A percentile compares a stretch with the other conserved stretches of the same genome.
Conservation (phyloP, 176 grass and related monocot genomes). For the Paspalum vaginatum region DNA sequence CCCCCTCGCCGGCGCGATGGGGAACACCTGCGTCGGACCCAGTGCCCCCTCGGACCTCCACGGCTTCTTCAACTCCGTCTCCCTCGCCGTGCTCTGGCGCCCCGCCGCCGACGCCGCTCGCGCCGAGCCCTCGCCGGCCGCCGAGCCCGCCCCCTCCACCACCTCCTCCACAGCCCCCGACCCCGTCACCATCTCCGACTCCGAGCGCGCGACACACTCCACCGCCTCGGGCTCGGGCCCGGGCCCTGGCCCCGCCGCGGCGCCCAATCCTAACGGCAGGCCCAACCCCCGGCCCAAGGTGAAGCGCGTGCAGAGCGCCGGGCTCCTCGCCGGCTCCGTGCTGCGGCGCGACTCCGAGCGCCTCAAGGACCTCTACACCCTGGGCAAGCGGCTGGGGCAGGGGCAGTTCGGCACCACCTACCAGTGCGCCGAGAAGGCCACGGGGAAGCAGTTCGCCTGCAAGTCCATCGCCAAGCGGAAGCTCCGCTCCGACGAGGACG, state of each 20-base stretch:
- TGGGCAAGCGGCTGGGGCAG: slow-evolving; percentile 67
- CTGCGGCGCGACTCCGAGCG: slow-evolving; percentile 54
- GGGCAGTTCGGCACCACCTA: slow-evolving; percentile 75
- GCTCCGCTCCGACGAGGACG: slow-evolving; percentile 67
- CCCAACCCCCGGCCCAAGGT: slow-evolving; percentile 37
- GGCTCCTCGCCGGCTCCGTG: slow-evolving; percentile 59
- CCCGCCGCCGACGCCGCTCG: slow-evolving; percentile 17
- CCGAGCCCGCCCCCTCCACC: slow-evolving; percentile 18
- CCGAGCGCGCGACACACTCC: slow-evolving; percentile 33
- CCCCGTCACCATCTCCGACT: slow-evolving; percentile 46
- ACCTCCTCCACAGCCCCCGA: slow-evolving; percentile 41
- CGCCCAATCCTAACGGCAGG: slow-evolving; percentile 24
- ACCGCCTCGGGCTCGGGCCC: neutral
- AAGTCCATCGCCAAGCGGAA: slow-evolving; percentile 87
- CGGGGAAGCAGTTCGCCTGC: slow-evolving; percentile 66
- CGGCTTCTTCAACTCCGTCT: slow-evolving; percentile 60
- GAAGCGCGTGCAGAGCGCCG: slow-evolving; percentile 65
- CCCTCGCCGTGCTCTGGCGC: slow-evolving; percentile 60
- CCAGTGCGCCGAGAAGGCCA: slow-evolving; percentile 64
- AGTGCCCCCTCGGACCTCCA: slow-evolving; percentile 35
- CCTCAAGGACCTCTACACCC: slow-evolving; percentile 65
- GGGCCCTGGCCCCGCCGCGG: neutral
- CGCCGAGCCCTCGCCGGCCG: slow-evolving; percentile 19
- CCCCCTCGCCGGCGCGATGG: slow-evolving; percentile 44
- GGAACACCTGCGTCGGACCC: slow-evolving; percentile 58